Conservation (phyloP, 257 asterid genomes). For the Primulina huaijiensis region DNA sequence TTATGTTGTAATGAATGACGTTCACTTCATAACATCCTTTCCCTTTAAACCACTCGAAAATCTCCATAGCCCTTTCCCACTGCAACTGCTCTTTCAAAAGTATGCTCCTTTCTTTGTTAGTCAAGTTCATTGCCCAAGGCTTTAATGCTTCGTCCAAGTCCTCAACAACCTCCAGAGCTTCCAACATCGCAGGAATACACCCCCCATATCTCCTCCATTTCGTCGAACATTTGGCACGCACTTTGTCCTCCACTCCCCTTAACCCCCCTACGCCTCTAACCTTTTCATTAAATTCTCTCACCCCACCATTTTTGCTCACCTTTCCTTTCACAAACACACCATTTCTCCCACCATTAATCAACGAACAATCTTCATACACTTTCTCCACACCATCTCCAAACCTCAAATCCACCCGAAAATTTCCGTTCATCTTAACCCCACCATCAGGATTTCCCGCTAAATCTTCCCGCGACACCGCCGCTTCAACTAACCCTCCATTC, state of each 20-base stretch:
- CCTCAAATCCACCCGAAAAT: constrained; percentile 24
- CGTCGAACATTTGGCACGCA: constrained; percentile 65
- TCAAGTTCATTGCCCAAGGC: constrained; percentile 75
- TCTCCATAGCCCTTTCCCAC: constrained; percentile 84
- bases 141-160: constrained; percentile 74
- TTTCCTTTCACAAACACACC: constrained; percentile 23
- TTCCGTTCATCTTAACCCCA: constrained; percentile 22
- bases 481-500: constrained; percentile 27
- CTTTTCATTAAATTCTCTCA: constrained; percentile 19
- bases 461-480: constrained; percentile 13
- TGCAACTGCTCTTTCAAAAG: constrained; percentile 78
- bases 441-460: constrained; percentile 26
- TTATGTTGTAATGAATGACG: constrained; percentile 83
- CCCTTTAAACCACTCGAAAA: constrained; percentile 81
- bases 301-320: constrained; percentile 23
- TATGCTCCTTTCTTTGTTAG: constrained; percentile 79
- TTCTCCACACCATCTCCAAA: constrained; percentile 29
- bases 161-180: constrained; percentile 45
- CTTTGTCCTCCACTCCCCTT: constrained; percentile 21
- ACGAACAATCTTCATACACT: constrained; percentile 18
- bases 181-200: constrained; percentile 71
- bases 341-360: constrained; percentile 13
- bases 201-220: constrained; percentile 87
- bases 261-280: background rate
- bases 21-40: constrained; percentile 77